phyloP scores from a whole-genome alignment of 768 basidiomycete genomes.

The Leccinum pellstonianum region DNA sequence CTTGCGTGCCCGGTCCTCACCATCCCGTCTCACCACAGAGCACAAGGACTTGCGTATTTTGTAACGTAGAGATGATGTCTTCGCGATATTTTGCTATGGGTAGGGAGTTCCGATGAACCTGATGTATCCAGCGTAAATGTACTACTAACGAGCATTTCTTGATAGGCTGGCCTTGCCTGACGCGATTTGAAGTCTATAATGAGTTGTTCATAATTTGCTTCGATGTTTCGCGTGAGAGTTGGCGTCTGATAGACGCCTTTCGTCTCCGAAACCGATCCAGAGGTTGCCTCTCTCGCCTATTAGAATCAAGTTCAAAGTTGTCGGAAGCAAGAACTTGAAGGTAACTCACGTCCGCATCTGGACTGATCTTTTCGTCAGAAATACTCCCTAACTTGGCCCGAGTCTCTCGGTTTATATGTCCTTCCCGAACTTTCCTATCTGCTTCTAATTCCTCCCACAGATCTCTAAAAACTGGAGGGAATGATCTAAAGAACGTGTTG shows the following conservation, averaged over 20 bases:
- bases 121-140: conserved; percentile 1
- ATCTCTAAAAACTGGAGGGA: conserved; percentile 81
- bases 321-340: neutral
- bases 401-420: conserved; percentile 59
- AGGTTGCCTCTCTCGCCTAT: conserved; percentile 17
- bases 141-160: conserved; percentile 80
- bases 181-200: conserved; percentile 59
- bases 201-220: conserved; percentile 47
- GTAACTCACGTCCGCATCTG: conserved; percentile 40
- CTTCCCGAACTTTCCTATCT: conserved; percentile 57
- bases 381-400: conserved; percentile 73
- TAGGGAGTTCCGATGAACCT: conserved; percentile 73
- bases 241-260: conserved; percentile 15
- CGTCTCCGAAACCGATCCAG: conserved; percentile 21
- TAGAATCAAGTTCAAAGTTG: neutral
- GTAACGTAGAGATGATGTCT: conserved; percentile 67
- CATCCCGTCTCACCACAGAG: conserved; percentile 83
- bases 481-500: conserved; percentile 67
- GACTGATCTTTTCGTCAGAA: conserved; percentile 57
- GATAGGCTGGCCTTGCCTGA: conserved; percentile 63
- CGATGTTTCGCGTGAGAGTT: conserved; percentile 11
- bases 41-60: conserved; percentile 79
- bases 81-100: conserved; percentile 86
- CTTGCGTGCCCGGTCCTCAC: conserved; percentile 46
- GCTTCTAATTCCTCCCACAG: conserved; percentile 89